A percentile compares a stretch with the other conserved stretches of the same genome.
These are phyloP conservation scores for Pleurotus djamor DNA, from an alignment of 768 basidiomycete genomes.

Conservation along the genomic window DNA sequence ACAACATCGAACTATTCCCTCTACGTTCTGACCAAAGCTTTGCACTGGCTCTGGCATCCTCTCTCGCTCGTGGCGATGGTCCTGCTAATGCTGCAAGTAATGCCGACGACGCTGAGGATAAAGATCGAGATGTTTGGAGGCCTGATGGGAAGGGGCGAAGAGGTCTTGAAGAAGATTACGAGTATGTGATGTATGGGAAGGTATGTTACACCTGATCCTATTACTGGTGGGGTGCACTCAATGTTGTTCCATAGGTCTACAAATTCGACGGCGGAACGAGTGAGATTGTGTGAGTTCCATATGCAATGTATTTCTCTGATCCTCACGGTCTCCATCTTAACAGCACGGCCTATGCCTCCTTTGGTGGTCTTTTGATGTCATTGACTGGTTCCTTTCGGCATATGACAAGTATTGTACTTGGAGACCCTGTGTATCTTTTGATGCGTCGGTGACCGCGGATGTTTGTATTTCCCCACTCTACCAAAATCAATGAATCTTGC, in stretches of 20 bases:
- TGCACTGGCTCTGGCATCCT: constrained; percentile 84
- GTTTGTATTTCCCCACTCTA: neutral
- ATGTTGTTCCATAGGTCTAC: constrained; percentile 65
- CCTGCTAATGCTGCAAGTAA: constrained; percentile 32
- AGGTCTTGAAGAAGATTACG: constrained; percentile 92
- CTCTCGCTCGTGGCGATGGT: constrained; percentile 56
- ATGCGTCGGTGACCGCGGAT: constrained; percentile 61
- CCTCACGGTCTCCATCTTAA: constrained; percentile 1
- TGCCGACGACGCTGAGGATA: constrained; percentile 60
- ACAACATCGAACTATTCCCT: constrained; percentile 89
- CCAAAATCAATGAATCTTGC: constrained; percentile 4
- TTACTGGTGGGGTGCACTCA: neutral
- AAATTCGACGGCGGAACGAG: constrained; percentile 88
- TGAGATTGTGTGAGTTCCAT: constrained; percentile 75
- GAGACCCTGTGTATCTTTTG: constrained; percentile 89
- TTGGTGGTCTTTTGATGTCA: constrained; percentile 94
- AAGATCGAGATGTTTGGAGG: constrained; percentile 80
- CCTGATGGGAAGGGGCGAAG: constrained; percentile 79
- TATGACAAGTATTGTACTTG: constrained; percentile 88
- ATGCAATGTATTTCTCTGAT: neutral
- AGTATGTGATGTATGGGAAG: constrained; percentile 99
- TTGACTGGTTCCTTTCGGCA: constrained; percentile 91
- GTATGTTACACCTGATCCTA: constrained; percentile 35
- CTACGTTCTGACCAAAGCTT: constrained; percentile 67
- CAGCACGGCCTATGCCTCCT: constrained; percentile 95